Conservation (phyloP, 2,329 filamentous ascomycete genomes). For the Trichothecium sympodiale region DNA sequence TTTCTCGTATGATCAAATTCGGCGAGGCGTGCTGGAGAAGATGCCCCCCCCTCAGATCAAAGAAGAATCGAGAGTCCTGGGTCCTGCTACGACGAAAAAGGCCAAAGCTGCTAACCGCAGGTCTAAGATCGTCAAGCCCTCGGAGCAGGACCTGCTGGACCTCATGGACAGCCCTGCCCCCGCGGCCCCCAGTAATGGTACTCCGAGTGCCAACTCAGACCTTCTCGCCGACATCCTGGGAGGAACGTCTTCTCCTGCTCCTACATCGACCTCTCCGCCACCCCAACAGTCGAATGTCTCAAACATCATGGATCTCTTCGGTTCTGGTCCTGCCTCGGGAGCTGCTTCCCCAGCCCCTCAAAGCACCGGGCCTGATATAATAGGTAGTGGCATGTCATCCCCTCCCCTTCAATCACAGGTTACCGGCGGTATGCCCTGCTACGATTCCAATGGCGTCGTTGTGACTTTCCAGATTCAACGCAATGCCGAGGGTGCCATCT, state of each 20-base stretch:
- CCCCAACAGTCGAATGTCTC: slow-evolving; percentile 46
- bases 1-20: slow-evolving; percentile 81
- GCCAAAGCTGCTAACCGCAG: slow-evolving; percentile 62
- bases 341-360: slow-evolving; percentile 19
- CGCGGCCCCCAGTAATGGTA: slow-evolving; percentile 33
- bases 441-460: slow-evolving; percentile 74
- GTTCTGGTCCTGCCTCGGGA: slow-evolving; percentile 29
- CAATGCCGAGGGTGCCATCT: slow-evolving; percentile 66
- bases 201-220: slow-evolving; percentile 65
- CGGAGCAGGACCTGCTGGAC: slow-evolving; percentile 86
- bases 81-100: slow-evolving; percentile 59
- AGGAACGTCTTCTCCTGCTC: slow-evolving; percentile 37
- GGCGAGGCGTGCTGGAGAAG: slow-evolving; percentile 84
- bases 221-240: slow-evolving; percentile 85
- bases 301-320: slow-evolving; percentile 88
- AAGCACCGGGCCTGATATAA: slow-evolving; percentile 34
- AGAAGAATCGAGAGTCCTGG: slow-evolving; percentile 84
- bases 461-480: slow-evolving; percentile 78
- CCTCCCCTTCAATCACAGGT: slow-evolving; percentile 32
- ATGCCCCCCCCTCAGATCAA: slow-evolving; percentile 98
- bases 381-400: slow-evolving; percentile 33
- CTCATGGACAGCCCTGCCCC: slow-evolving; percentile 68
- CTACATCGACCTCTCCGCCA: slow-evolving; percentile 28
- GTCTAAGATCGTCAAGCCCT: slow-evolving; percentile 67
- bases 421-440: slow-evolving; percentile 54